Evolutionary conservation across 495 filamentous ascomycete genomes (phyloP), one percentile per base, ranked within the genome.

Genomic region (Tuber melanosporum): DNA sequence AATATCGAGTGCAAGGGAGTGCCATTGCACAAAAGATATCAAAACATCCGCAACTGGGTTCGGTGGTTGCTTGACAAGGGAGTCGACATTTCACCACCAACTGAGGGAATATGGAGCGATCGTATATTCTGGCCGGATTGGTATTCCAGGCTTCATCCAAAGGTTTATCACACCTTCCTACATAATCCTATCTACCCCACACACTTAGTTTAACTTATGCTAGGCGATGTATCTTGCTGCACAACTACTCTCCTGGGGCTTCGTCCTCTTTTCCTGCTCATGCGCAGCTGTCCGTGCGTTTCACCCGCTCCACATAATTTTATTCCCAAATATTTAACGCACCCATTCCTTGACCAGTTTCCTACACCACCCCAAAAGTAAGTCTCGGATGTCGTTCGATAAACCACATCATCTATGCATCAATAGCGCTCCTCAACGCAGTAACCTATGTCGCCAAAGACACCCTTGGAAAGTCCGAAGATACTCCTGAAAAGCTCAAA

Each of bases 291-390:
- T 75, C 71, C 42, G 78, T 80, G 74, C 71, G 78, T 43, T 43
- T 26, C 41, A 6, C 49, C n/a, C 69, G 20, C 46, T 26, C 32
- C 32, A 19, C 43, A 7, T 3, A 69, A 52, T 36, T 1, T 43
- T 36, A 70, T 41, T 20, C 12, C 36, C 44, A 36, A 19, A 47
- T 5, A 17, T 57, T 42, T 47, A 71, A 52, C 10, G 0, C 6
- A 75, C n/a, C 73, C 17, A 22, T 17, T 0, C 19, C 17, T 47
- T 44, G 3, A 14, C 20, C 47, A 69, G 76, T 83, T n/a, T 79
- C 82, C 32, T 83, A 80, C 36, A 82, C 77, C 32, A 83, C 82
- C 17, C 82, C 82, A 12, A 83, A 79, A 49, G 79, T 83, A 17
- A 45, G 79, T 6, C 42, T 83, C 2, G 82, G 82, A 41, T 83